phyloP scores from a whole-genome alignment of 352 stramenopile species.

The Phytopythium sindhum region DNA sequence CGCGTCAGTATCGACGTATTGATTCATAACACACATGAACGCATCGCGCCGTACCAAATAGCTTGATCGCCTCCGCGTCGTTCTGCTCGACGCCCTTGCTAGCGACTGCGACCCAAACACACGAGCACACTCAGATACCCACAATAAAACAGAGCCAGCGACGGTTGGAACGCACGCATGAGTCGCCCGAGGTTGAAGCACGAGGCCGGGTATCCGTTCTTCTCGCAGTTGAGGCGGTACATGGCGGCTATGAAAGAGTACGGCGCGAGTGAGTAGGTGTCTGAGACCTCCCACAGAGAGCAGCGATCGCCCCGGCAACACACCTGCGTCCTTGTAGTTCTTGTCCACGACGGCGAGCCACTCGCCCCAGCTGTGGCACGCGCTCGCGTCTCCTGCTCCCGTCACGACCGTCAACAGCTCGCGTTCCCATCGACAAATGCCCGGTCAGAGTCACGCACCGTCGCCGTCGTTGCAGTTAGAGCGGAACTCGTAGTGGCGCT shows the following conservation, averaged over 20 bases:
- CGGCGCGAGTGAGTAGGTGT: too few relatives aligned
- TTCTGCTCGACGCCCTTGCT: conserved; percentile 74
- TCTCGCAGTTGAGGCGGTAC: conserved; percentile 82
- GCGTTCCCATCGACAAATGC: not conserved
- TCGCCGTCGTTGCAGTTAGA: conserved; percentile 85
- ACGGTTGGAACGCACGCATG: conserved; percentile 41
- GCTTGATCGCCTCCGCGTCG: conserved; percentile 58
- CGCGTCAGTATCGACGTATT: not conserved
- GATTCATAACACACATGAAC: not conserved
- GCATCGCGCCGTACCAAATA: conserved; percentile 52
- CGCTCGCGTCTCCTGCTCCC: conserved; percentile 56
- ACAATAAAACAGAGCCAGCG: not conserved
- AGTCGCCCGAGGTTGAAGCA: conserved; percentile 87
- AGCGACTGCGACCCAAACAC: conserved; percentile 39
- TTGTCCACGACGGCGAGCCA: conserved; percentile 87
- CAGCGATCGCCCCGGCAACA: not conserved
- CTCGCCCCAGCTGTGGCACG: conserved; percentile 85
- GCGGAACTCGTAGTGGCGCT: conserved; percentile 86
- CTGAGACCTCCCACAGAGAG: conserved; percentile 27
- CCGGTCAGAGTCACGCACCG: conserved; percentile 24
- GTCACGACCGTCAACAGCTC: not conserved
- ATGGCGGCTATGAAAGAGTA: conserved; percentile 38
- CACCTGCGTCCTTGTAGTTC: conserved; percentile 75
- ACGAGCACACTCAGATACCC: not conserved
- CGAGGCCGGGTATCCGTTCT: conserved; percentile 76